phyloP scores from a whole-genome alignment of 75 land plant species.

The Isoetes taiwanensis region DNA sequence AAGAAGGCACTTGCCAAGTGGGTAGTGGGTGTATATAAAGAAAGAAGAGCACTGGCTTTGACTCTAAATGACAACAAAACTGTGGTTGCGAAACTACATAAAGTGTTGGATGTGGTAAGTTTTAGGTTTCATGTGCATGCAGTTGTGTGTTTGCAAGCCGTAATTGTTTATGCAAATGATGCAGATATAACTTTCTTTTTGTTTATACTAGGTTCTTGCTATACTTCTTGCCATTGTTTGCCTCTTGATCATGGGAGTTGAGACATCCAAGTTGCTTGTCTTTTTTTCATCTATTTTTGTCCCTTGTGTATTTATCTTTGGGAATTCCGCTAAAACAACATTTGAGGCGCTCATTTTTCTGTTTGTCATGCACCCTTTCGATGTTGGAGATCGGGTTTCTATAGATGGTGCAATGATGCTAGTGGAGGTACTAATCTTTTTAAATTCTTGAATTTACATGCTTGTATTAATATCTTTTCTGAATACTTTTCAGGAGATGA shows the following conservation, averaged over 20 bases:
- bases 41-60: constrained; percentile 21
- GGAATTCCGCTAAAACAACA: constrained; percentile 27
- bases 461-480: no score
- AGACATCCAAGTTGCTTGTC: constrained; percentile 30
- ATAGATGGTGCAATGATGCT: constrained; percentile 23
- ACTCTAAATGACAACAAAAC: constrained; percentile 35
- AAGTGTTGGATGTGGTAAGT: constrained; percentile 27
- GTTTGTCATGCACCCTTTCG: constrained; percentile 30
- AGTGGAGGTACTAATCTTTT: no score
- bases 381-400: constrained; percentile 29
- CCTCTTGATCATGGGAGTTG: constrained; percentile 27
- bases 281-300: constrained; percentile 32
- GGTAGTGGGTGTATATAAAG: constrained; percentile 23
- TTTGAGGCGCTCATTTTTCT: constrained; percentile 30
- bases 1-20: constrained; percentile 21
- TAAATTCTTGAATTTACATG: no score
- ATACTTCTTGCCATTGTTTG: constrained; percentile 14
- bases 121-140: background rate
- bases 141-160: no score
- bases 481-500: constrained; percentile 59
- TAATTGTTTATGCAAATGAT: background rate
- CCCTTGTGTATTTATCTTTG: constrained; percentile 32
- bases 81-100: constrained; percentile 36
- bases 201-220: background rate
- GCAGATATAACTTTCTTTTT: background rate